These are phyloP conservation scores for Mucor plumbeus DNA, from an alignment of 371 early-diverging fungal genomes.

Conservation along the genomic window DNA sequence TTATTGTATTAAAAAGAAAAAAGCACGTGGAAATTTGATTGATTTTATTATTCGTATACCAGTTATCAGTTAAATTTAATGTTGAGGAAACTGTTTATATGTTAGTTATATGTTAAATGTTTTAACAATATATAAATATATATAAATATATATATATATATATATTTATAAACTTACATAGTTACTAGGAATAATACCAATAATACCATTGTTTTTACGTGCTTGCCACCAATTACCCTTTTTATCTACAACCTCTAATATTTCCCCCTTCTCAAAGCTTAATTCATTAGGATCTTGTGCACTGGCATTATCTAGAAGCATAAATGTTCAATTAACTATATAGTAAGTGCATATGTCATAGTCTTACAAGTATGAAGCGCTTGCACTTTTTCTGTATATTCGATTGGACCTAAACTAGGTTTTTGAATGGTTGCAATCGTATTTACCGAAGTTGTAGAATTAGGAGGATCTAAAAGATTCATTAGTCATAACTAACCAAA, in stretches of 20 bases:
- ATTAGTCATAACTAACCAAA: not conserved
- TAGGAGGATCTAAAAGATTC: not conserved
- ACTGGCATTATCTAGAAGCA: constrained; percentile 71
- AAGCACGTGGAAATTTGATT: not conserved
- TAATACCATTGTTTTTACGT: constrained; percentile 70
- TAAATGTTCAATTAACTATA: not conserved
- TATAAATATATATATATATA: too few species aligned
- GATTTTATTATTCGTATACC: not conserved
- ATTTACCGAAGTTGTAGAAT: constrained; percentile 1
- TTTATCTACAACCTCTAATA: constrained; percentile 80
- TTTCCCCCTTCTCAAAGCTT: constrained; percentile 81
- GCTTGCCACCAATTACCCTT: constrained; percentile 96
- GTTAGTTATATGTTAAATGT: not conserved
- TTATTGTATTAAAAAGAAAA: not conserved
- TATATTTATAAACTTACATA: too few species aligned
- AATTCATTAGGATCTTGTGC: constrained; percentile 87
- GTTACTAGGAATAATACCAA: constrained; percentile 92
- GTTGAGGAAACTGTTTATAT: constrained; percentile 14
- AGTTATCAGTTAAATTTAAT: not conserved
- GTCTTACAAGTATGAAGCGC: constrained; percentile 33
- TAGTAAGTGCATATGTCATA: constrained; percentile 36
- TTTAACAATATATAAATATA: too few species aligned
- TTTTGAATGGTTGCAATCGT: constrained; percentile 11
- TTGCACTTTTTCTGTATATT: constrained; percentile 39
- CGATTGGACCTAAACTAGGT: constrained; percentile 8